Evolutionary conservation across 495 filamentous ascomycete genomes (phyloP), one percentile per base, ranked within the genome.

Genomic region (Copromyces sp.): DNA sequence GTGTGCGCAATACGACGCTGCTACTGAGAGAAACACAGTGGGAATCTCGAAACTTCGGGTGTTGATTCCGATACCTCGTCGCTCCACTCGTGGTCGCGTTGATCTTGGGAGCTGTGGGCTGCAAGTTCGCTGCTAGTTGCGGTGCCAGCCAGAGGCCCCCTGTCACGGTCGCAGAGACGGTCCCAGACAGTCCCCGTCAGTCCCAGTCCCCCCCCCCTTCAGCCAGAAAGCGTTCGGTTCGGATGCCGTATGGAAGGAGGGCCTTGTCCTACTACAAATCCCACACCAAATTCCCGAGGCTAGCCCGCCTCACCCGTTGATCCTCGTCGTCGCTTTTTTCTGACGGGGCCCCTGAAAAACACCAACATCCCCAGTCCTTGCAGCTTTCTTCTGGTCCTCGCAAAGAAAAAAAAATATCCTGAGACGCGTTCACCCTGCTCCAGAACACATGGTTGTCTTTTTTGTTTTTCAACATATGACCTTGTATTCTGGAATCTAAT

Each of bases 291-390:
- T 77, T 79, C 81, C 76, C 78, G 75, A 80, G 74, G 76, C 78
- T 78, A 80, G 78, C 80, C 81, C 81, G 79, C 81, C 78, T 83
- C 82, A 77, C 75, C 79, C 82, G 80, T 82, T 80, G 77, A 82
- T 80, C 81, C 81, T 82, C 82, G 78, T 82, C 53, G 53, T 65
- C 53, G 53, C 78, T 76, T 77, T 77, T 76, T 80, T 77, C 81
- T 61, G 53, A 65, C 53, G 81, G 78, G 76, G 77, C 78, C 68
- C 79, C 73, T 75, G 73, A 74, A 72, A 68, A 77, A 73, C 73
- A 75, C 71, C 74, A 74, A 72, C 71, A 71, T 74, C 71, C 79
- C 80, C 81, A 78, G 78, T 77, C 79, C 75, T 80, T 81, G 78
- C 81, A 77, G 72, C 39, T 39, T 44, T 68, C 71, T 69, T 47